These are phyloP conservation scores for Corinectria fuckeliana DNA, from an alignment of 2,329 filamentous ascomycete species.

Conservation along the genomic window DNA sequence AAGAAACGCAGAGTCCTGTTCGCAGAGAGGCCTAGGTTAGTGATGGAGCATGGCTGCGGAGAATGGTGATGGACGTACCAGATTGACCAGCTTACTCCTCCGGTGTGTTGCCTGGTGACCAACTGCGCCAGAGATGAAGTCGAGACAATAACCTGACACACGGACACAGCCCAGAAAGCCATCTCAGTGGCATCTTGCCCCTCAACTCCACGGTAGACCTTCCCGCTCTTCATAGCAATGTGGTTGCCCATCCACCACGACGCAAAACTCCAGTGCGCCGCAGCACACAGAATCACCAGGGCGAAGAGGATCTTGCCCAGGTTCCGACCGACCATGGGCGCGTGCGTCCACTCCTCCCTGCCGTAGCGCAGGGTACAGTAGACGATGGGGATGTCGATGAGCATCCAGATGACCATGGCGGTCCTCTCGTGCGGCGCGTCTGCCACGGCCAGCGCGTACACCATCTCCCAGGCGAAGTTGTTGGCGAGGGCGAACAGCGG, in stretches of 20 bases:
- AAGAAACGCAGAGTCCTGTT: conserved; percentile 11
- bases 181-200: conserved; percentile 14
- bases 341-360: conserved; percentile 8
- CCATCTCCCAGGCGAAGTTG: conserved; percentile 17
- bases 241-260: conserved; percentile 16
- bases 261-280: conserved; percentile 6
- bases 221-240: conserved; percentile 14
- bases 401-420: conserved; percentile 16
- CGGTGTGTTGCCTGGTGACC: conserved; percentile 11
- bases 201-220: conserved; percentile 15
- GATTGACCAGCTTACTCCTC: conserved; percentile 11
- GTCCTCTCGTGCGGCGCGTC: conserved; percentile 8
- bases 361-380: conserved; percentile 7
- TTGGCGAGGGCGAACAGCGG: conserved; percentile 14
- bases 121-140: conserved; percentile 11
- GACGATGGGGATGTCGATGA: conserved; percentile 14
- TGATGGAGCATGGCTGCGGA: background rate
- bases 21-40: background rate
- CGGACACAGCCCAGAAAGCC: conserved; percentile 9
- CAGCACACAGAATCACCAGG: background rate
- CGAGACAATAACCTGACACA: conserved; percentile 9
- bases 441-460: conserved; percentile 1
- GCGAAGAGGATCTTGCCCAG: conserved; percentile 9
- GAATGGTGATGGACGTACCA: background rate
- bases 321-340: conserved; percentile 10